A percentile compares a stretch with the other conserved stretches of the same genome.
Evolutionary conservation across 108 stramenopile genomes (phyloP).

Genomic region (Discostella stelligeroides): DNA sequence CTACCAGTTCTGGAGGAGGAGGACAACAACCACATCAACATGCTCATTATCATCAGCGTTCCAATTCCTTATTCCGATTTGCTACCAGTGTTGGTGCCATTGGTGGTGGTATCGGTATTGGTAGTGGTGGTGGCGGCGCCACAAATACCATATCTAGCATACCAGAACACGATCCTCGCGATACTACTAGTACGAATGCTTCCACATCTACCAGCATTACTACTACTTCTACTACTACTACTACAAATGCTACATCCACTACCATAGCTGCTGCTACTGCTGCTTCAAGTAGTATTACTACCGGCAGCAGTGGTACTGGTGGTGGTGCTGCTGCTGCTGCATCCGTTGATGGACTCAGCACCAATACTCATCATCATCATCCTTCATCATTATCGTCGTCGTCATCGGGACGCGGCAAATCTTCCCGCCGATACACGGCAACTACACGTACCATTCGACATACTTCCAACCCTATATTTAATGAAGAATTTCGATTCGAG

Average conservation of each 20-base stretch:
- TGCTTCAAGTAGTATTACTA: too few species aligned
- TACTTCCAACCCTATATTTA: slow-evolving; percentile 85
- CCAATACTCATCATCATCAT: neutral
- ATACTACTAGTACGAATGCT: too few species aligned
- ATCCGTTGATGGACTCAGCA: neutral
- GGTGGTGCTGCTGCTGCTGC: too few species aligned
- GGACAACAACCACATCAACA: too few species aligned
- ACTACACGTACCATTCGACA: slow-evolving; percentile 76
- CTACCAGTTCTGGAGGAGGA: neutral
- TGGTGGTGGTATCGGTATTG: neutral
- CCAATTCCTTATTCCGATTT: neutral
- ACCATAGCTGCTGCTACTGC: too few species aligned
- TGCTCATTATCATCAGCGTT: neutral
- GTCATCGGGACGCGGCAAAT: slow-evolving; percentile 38
- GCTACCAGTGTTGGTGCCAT: neutral
- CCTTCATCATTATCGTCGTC: too few species aligned
- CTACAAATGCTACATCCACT: too few species aligned
- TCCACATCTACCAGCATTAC: too few species aligned
- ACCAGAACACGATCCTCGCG: too few species aligned
- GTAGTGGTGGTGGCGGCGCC: neutral
- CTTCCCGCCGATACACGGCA: slow-evolving; percentile 82
- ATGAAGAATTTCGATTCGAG: slow-evolving; percentile 96
- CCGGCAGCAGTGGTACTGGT: too few species aligned
- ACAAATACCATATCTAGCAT: too few species aligned
- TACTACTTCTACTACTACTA: too few species aligned